Percentiles rank a stretch among this genome's conserved stretches.
phyloP scores from a whole-genome alignment of 495 filamentous ascomycete species.

The Aspergillus nanangensis region DNA sequence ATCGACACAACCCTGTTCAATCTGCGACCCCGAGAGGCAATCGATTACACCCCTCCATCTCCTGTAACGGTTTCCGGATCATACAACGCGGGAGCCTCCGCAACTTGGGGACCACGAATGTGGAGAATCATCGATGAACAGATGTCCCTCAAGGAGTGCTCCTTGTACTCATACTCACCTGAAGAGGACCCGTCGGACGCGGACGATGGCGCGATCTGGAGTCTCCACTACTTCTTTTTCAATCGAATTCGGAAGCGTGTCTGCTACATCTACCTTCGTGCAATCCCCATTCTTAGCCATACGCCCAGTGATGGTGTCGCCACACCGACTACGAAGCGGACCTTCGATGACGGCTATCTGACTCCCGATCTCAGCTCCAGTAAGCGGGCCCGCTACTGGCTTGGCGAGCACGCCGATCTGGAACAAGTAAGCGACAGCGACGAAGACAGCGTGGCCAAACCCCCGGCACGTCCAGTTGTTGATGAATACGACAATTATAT shows the following conservation, averaged over 20 bases:
- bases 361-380: constrained; percentile 53
- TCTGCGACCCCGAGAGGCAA: constrained; percentile 60
- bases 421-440: constrained; percentile 41
- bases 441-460: constrained; percentile 30
- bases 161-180: constrained; percentile 78
- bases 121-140: constrained; percentile 89
- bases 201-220: constrained; percentile 91
- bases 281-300: constrained; percentile 76
- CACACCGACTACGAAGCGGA: constrained; percentile 42
- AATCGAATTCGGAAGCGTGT: constrained; percentile 91
- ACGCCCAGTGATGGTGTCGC: constrained; percentile 44
- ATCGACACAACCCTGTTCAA: constrained; percentile 83
- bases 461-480: constrained; percentile 12
- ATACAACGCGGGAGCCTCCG: constrained; percentile 32
- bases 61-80: constrained; percentile 40
- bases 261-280: constrained; percentile 86
- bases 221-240: constrained; percentile 95
- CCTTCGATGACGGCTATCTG: constrained; percentile 44
- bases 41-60: constrained; percentile 41
- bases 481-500: constrained; percentile 42
- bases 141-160: constrained; percentile 83
- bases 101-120: constrained; percentile 76
- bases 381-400: constrained; percentile 81
- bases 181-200: constrained; percentile 82
- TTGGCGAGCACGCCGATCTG: constrained; percentile 56